Conservation (phyloP, 805 yeast species). For the Schwanniomyces vanrijiae region DNA sequence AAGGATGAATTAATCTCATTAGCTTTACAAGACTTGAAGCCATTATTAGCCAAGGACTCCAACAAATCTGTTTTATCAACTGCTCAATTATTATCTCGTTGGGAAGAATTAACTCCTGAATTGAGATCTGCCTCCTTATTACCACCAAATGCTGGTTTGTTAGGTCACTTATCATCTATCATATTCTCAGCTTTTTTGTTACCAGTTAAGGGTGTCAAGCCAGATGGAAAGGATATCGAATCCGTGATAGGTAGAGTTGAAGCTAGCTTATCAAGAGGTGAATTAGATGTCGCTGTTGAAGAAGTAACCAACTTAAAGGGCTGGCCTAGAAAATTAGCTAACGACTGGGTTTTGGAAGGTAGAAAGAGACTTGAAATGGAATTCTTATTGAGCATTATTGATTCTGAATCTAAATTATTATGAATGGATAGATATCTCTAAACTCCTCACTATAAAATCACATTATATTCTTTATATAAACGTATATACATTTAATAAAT, state of each 20-base stretch:
- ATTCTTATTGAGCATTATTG: slow-evolving; percentile 69
- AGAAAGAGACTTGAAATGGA: slow-evolving; percentile 88
- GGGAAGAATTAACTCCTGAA: slow-evolving; percentile 80
- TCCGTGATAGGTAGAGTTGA: slow-evolving; percentile 85
- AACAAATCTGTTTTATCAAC: slow-evolving; percentile 64
- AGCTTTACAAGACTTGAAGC: slow-evolving; percentile 33
- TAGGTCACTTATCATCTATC: slow-evolving; percentile 84
- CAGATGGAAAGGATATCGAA: slow-evolving; percentile 82
- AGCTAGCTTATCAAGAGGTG: slow-evolving; percentile 68
- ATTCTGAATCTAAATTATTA: slow-evolving; percentile 55
- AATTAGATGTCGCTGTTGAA: slow-evolving; percentile 85
- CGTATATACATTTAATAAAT: not conserved
- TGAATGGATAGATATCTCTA: slow-evolving; percentile 10
- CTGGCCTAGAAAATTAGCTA: slow-evolving; percentile 86
- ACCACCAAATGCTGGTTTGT: slow-evolving; percentile 94
- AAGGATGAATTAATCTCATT: slow-evolving; percentile 35
- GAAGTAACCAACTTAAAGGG: slow-evolving; percentile 89
- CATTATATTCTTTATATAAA: not conserved
- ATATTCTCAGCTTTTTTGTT: slow-evolving; percentile 74
- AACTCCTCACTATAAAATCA: not conserved
- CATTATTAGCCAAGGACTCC: slow-evolving; percentile 36
- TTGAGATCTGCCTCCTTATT: slow-evolving; percentile 83
- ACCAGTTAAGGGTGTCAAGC: slow-evolving; percentile 71
- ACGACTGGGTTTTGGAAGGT: slow-evolving; percentile 88
- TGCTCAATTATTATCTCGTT: slow-evolving; percentile 75